Conservation (phyloP, 2,329 filamentous ascomycete genomes). For the Chrysosporium keratinophilum region DNA sequence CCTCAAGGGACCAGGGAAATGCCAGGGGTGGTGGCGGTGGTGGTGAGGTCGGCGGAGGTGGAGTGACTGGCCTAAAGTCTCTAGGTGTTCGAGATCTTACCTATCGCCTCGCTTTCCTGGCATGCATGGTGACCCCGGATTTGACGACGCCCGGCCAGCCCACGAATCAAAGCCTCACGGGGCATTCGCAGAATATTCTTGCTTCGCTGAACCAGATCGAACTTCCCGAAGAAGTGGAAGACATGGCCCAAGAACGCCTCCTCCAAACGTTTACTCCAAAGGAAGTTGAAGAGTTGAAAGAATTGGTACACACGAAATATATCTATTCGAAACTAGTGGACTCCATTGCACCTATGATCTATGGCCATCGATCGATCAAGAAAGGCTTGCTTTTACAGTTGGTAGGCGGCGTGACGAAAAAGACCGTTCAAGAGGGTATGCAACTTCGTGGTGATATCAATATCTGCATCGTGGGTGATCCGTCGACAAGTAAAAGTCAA, state of each 20-base stretch:
- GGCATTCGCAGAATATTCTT: slow-evolving; percentile 73
- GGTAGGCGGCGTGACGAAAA: slow-evolving; percentile 90
- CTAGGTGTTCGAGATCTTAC: slow-evolving; percentile 91
- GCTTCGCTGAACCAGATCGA: slow-evolving; percentile 67
- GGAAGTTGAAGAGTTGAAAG: slow-evolving; percentile 83
- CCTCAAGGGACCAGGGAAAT: slow-evolving; percentile 70
- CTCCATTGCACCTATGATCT: slow-evolving; percentile 92
- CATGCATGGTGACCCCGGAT: slow-evolving; percentile 91
- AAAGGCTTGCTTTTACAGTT: slow-evolving; percentile 90
- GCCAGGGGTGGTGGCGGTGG: slow-evolving; percentile 49
- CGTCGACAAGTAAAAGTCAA: slow-evolving; percentile 93
- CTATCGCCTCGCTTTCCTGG: slow-evolving; percentile 90
- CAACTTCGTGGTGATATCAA: slow-evolving; percentile 94
- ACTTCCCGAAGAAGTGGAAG: slow-evolving; percentile 61
- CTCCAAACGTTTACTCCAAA: slow-evolving; percentile 72
- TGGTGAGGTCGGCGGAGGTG: slow-evolving; percentile 67
- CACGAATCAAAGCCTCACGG: slow-evolving; percentile 56
- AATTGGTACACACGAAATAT: slow-evolving; percentile 90
- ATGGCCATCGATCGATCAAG: slow-evolving; percentile 94
- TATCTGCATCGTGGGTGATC: slow-evolving; percentile 95
- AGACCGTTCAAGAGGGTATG: slow-evolving; percentile 79
- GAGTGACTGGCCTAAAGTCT: slow-evolving; percentile 79
- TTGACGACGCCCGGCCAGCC: slow-evolving; percentile 67
- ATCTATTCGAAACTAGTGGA: slow-evolving; percentile 90
- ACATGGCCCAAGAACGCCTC: slow-evolving; percentile 78